Evolutionary conservation across 805 yeast genomes (phyloP).

Genomic region (Pichia nanzhaoensis): DNA sequence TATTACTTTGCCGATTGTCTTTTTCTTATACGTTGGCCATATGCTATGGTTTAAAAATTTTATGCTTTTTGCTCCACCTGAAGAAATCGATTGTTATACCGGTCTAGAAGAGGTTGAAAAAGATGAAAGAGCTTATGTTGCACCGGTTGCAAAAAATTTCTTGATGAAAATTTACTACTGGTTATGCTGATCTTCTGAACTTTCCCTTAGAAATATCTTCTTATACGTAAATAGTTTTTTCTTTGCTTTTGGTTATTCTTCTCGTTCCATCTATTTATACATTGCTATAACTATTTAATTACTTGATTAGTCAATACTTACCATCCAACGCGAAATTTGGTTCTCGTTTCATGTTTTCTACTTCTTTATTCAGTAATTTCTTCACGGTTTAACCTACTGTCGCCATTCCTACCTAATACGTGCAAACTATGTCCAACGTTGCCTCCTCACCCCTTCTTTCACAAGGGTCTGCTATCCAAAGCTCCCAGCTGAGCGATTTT

Average conservation of each 20-base stretch:
- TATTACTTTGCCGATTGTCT: slow-evolving; percentile 53
- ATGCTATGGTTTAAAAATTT: slow-evolving; percentile 40
- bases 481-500: slow-evolving; percentile 20
- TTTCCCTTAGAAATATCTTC: background rate
- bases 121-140: slow-evolving; percentile 36
- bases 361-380: too few species aligned
- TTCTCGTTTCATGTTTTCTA: too few species aligned
- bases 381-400: background rate
- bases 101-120: slow-evolving; percentile 58
- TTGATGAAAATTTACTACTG: slow-evolving; percentile 43
- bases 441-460: slow-evolving; percentile 28
- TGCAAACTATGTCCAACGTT: slow-evolving; percentile 3
- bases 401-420: background rate
- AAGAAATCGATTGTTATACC: slow-evolving; percentile 52
- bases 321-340: too few species aligned
- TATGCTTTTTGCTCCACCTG: slow-evolving; percentile 43
- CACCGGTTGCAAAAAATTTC: slow-evolving; percentile 35
- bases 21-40: slow-evolving; percentile 52
- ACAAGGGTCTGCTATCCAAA: background rate
- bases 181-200: slow-evolving; percentile 17
- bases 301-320: too few species aligned
- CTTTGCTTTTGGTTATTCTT: too few species aligned
- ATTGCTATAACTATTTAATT: background rate
- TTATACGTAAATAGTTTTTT: background rate
- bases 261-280: background rate